Evolutionary conservation across 2,329 filamentous ascomycete genomes (phyloP).

Genomic region (Fusarium anguioides): DNA sequence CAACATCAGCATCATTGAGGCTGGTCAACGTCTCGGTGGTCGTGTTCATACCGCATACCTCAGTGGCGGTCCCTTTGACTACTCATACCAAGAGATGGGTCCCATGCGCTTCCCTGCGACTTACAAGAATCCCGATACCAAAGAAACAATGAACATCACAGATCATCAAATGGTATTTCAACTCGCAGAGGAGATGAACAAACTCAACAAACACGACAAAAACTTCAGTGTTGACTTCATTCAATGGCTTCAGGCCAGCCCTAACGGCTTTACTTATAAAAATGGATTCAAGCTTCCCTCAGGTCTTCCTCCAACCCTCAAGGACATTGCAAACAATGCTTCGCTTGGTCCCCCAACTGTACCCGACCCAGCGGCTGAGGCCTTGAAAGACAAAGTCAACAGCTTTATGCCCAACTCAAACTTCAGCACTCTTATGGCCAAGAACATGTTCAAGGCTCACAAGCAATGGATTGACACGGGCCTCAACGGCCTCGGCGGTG

Average conservation of each 20-base stretch:
- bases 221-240: conserved; percentile 17
- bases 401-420: neutral
- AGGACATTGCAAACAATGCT: neutral
- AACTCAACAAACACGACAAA: conserved; percentile 2
- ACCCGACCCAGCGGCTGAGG: neutral
- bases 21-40: neutral
- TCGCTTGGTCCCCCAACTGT: neutral
- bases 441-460: conserved; percentile 18
- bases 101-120: conserved; percentile 12
- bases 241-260: neutral
- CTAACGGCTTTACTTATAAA: neutral
- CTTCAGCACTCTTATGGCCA: conserved; percentile 16
- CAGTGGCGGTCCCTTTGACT: neutral
- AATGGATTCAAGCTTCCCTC: conserved; percentile 14
- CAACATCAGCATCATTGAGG: conserved; percentile 15
- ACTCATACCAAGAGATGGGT: conserved; percentile 24
- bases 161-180: conserved; percentile 10
- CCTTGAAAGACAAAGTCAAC: neutral
- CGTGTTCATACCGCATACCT: conserved; percentile 13
- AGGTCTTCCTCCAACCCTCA: neutral
- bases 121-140: conserved; percentile 5
- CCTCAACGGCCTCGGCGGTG: neutral
- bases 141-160: conserved; percentile 19
- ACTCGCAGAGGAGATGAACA: conserved; percentile 16
- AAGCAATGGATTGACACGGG: conserved; percentile 21